Evolutionary conservation across 352 stramenopile species (phyloP).

Genomic region (Thraustotheca clavata): DNA sequence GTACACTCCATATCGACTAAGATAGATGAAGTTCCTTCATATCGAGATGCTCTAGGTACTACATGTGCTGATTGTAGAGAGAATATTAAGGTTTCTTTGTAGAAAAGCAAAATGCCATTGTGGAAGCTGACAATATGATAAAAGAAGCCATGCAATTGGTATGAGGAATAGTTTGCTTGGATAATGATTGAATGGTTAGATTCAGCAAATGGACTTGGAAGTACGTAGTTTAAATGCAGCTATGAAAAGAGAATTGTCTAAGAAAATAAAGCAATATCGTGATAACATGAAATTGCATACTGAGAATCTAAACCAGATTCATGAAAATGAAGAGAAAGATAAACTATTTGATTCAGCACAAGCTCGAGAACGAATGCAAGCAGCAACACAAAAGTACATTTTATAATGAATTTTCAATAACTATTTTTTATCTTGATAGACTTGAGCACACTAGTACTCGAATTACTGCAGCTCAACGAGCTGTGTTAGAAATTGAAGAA

Average conservation of each 20-base stretch:
- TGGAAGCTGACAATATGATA: slow-evolving; percentile 64
- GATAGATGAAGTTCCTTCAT: slow-evolving; percentile 78
- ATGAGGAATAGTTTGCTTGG: too few relatives aligned
- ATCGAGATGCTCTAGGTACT: slow-evolving; percentile 70
- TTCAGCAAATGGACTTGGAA: slow-evolving; percentile 85
- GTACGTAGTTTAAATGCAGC: slow-evolving; percentile 70
- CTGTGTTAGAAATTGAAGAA: slow-evolving; percentile 79
- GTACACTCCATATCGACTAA: slow-evolving; percentile 84
- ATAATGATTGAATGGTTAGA: slow-evolving; percentile 27
- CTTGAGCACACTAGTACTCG: slow-evolving; percentile 81
- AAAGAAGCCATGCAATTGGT: slow-evolving; percentile 79
- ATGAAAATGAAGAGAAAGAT: slow-evolving; percentile 74
- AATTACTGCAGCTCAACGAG: slow-evolving; percentile 63
- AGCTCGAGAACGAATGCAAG: slow-evolving; percentile 67
- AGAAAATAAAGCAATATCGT: slow-evolving; percentile 87
- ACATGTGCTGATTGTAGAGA: neutral
- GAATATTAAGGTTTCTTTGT: slow-evolving; percentile 28
- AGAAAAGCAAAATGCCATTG: slow-evolving; percentile 78
- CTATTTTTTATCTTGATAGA: slow-evolving; percentile 24
- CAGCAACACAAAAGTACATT: slow-evolving; percentile 67
- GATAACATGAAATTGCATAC: slow-evolving; percentile 74
- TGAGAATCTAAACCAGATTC: slow-evolving; percentile 70
- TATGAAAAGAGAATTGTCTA: slow-evolving; percentile 75
- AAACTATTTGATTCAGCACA: slow-evolving; percentile 70
- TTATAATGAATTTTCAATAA: neutral